Evolutionary conservation across 2,329 filamentous ascomycete species (phyloP).

Genomic region (Hymenoscyphus fructigenus): DNA sequence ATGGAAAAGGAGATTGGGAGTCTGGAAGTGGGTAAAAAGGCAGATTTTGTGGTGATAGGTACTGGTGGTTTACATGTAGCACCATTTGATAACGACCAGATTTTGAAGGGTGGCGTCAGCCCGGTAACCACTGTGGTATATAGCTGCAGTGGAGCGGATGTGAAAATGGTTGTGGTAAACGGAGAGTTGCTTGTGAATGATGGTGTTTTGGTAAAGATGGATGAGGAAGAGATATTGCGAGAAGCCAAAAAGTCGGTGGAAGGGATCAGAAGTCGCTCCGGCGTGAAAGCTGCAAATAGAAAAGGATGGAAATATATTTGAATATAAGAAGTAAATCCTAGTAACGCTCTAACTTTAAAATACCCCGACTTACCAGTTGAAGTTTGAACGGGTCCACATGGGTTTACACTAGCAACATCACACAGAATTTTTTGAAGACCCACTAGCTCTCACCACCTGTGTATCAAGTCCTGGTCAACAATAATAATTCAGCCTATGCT

Average conservation of each 20-base stretch:
- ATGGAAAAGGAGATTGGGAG: constrained; percentile 53
- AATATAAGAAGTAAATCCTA: not conserved
- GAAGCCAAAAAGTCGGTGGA: constrained; percentile 22
- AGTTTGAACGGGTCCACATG: too few relatives aligned
- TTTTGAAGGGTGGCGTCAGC: constrained; percentile 37
- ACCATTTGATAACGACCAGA: constrained; percentile 40
- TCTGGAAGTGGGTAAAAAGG: constrained; percentile 51
- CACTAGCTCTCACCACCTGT: too few relatives aligned
- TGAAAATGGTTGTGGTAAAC: constrained; percentile 33
- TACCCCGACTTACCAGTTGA: too few relatives aligned
- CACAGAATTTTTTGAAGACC: too few relatives aligned
- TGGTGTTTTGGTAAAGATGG: constrained; percentile 27
- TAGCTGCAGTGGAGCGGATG: constrained; percentile 29
- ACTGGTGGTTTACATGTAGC: constrained; percentile 26
- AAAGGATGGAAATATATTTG: constrained; percentile 28
- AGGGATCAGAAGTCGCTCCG: constrained; percentile 26
- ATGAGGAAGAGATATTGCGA: constrained; percentile 27
- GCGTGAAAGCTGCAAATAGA: constrained; percentile 22
- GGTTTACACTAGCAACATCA: too few relatives aligned
- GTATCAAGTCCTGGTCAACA: too few relatives aligned
- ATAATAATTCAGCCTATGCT: too few relatives aligned
- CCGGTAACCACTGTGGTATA: constrained; percentile 40
- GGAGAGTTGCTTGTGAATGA: constrained; percentile 29
- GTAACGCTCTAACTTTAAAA: too few relatives aligned
- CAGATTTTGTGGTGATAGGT: constrained; percentile 57